Evolutionary conservation across 2,329 filamentous ascomycete genomes (phyloP).

Genomic region (Alternaria sp.): DNA sequence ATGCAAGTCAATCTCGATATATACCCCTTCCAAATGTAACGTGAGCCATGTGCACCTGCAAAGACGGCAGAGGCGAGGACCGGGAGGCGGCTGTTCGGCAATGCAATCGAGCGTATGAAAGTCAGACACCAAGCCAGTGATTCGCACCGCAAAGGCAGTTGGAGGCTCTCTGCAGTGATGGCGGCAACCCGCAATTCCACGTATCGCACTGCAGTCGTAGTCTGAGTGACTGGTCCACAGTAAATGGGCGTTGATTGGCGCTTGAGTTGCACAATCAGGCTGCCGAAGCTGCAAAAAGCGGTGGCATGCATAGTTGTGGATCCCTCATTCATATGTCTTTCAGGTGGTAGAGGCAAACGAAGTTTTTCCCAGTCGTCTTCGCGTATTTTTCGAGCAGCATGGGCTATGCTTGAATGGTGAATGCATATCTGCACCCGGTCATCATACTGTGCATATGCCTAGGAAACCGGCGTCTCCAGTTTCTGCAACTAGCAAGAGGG

Average conservation of each 20-base stretch:
- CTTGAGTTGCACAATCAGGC: conserved; percentile 36
- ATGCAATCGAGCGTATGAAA: conserved; percentile 25
- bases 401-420: conserved; percentile 20
- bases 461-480: conserved; percentile 1
- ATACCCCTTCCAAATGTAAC: conserved; percentile 41
- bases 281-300: conserved; percentile 34
- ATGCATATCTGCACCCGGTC: conserved; percentile 12
- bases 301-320: conserved; percentile 45
- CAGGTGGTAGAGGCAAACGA: conserved; percentile 32
- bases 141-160: conserved; percentile 31
- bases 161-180: conserved; percentile 43
- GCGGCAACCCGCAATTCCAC: conserved; percentile 39
- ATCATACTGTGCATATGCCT: conserved; percentile 13
- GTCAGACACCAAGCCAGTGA: conserved; percentile 28
- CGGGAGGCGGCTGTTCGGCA: conserved; percentile 32
- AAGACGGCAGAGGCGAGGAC: conserved; percentile 30
- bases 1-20: conserved; percentile 48
- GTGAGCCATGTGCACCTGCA: conserved; percentile 45
- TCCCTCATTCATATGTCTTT: conserved; percentile 40
- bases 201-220: conserved; percentile 45
- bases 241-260: conserved; percentile 34
- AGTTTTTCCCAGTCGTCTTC: conserved; percentile 25
- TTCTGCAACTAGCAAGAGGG: neutral
- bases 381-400: conserved; percentile 22
- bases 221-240: conserved; percentile 32